Evolutionary conservation across 345 rosid genomes (phyloP).

Genomic region (Anacardium occidentale): DNA sequence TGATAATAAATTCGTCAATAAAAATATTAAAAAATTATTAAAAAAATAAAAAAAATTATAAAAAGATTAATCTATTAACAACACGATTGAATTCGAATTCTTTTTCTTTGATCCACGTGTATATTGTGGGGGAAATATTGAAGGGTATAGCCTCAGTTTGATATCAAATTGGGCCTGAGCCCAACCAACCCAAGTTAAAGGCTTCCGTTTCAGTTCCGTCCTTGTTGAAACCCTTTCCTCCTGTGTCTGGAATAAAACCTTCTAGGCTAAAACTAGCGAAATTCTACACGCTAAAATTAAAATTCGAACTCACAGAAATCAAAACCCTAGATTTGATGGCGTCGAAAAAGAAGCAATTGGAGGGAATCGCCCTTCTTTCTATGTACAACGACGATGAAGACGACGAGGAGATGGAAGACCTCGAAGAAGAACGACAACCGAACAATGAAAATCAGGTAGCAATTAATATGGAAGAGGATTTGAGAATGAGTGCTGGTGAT

Average conservation of each 20-base stretch:
- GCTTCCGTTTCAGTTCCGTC: no score
- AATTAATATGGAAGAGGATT: slow-evolving; percentile 37
- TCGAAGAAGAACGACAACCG: slow-evolving; percentile 31
- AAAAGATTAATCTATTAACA: no score
- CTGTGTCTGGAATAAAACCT: not conserved
- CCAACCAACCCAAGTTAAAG: not conserved
- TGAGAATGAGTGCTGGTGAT: slow-evolving; percentile 23
- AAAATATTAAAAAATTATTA: no score
- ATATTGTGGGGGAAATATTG: no score
- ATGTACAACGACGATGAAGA: slow-evolving; percentile 82
- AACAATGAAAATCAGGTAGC: slow-evolving; percentile 33
- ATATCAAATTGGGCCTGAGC: not conserved
- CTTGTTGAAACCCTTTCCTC: not conserved
- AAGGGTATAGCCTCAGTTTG: no score
- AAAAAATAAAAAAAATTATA: no score
- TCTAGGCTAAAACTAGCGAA: not conserved
- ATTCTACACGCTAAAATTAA: not conserved
- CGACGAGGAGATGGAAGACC: slow-evolving; percentile 87
- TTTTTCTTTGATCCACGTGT: no score
- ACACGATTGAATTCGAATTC: no score
- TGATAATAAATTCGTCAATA: no score
- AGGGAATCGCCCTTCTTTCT: slow-evolving; percentile 82
- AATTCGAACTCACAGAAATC: not conserved
- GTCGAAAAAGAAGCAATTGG: slow-evolving; percentile 61
- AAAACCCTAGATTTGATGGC: slow-evolving; percentile 44